Percentiles rank a stretch among this genome's conserved stretches.
These are phyloP conservation scores for Canavalia ensiformis DNA, from an alignment of 306 rosid genomes.

Conservation along the genomic window DNA sequence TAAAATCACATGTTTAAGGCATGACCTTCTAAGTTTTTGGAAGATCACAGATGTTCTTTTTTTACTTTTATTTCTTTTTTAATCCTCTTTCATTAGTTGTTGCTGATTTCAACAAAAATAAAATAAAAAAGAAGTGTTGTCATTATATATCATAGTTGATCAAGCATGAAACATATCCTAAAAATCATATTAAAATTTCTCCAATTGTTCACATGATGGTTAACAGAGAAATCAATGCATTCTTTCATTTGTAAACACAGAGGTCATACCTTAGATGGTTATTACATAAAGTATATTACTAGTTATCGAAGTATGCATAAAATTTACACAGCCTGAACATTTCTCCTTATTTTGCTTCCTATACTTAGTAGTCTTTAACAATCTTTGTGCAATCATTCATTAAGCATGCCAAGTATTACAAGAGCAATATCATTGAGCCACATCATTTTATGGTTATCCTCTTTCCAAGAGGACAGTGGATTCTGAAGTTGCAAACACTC, in stretches of 20 bases:
- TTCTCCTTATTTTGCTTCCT: slow-evolving; percentile 10
- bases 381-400: neutral
- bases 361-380: neutral
- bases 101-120: too few relatives aligned
- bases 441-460: slow-evolving; percentile 16
- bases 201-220: neutral
- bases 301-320: neutral
- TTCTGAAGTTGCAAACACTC: neutral
- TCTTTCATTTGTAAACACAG: neutral
- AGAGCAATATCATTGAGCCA: slow-evolving; percentile 34
- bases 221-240: neutral
- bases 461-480: neutral
- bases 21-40: too few relatives aligned
- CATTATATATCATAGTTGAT: neutral
- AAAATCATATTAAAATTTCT: neutral
- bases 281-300: neutral
- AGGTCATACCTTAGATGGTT: too few relatives aligned
- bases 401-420: slow-evolving; percentile 23
- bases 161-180: neutral
- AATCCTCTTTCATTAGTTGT: too few relatives aligned
- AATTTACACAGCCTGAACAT: neutral
- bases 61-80: too few relatives aligned
- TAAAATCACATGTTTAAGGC: too few relatives aligned
- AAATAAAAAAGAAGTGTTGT: too few relatives aligned
- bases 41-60: too few relatives aligned